Evolutionary conservation across 345 rosid species (phyloP), one percentile per base, ranked within the genome.

Genomic region (Boechera stricta): DNA sequence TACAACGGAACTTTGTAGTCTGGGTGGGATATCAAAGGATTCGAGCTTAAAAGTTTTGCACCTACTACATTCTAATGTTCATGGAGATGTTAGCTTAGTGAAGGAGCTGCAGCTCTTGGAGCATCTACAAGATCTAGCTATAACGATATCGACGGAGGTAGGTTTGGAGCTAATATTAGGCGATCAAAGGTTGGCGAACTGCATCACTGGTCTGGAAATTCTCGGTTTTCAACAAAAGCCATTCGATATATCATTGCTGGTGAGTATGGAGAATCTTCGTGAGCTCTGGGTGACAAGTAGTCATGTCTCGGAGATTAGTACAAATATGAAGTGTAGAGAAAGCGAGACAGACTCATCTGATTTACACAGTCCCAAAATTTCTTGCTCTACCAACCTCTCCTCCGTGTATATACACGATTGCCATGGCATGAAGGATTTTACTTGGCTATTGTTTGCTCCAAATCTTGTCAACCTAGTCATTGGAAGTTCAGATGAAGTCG

Each of bases 391-490:
- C 15, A 60, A 60, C 9, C 65, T 36, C 65, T 36, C 65, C 16
- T 16, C 16, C 16, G 16, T 16, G 16, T 16, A 16, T 16, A 16
- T 16, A 16, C 16, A 16, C 16, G 16, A 16, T 16, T 16, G 15
- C 47, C 2, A 10, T 2, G 8, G n/a, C 29, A 18, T 35, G 4
- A 60, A 60, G 29, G 47, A 60, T 60, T 31, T 60, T n/a, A 60
- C 47, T 60, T 60, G 64, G 64, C 7, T 60, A 16, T 11, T 60
- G 64, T 35, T 35, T 59, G 62, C 59, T 51, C 72, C 59, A 32
- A 67, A 51, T 67, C 72, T 47, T 51, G 44, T 51, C 29, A 16
- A 16, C 16, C 16, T 16, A 16, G 16, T 16, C 16, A 16, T 16
- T 16, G 16, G 16, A 16, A 16, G 16, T 16, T 16, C 16, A 16